A percentile compares a stretch with the other conserved stretches of the same genome.
Conservation (phyloP, 2,329 filamentous ascomycete species). For the Daldinia sp. region DNA sequence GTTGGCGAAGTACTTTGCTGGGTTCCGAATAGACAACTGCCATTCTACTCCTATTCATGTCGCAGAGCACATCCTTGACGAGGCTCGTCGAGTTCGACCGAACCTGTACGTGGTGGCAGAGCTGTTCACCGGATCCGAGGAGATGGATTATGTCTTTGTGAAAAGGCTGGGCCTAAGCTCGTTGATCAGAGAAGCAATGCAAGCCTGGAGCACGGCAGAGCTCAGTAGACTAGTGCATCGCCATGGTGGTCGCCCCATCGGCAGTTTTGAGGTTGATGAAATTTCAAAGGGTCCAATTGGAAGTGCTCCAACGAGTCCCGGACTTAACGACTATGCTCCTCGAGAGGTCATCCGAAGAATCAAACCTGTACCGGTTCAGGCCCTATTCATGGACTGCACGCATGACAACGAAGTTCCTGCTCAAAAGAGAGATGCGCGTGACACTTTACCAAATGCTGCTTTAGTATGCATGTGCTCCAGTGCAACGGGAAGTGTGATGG, state of each 20-base stretch:
- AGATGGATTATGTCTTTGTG: conserved; percentile 96
- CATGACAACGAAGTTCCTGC: conserved; percentile 98
- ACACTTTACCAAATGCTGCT: conserved; percentile 93
- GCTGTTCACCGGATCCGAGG: conserved; percentile 93
- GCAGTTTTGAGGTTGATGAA: conserved; percentile 96
- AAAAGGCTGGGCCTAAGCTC: conserved; percentile 91
- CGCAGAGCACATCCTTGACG: conserved; percentile 92
- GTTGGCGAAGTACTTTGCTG: conserved; percentile 94
- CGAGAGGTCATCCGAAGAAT: conserved; percentile 82
- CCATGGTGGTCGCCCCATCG: conserved; percentile 93
- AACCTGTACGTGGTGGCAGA: conserved; percentile 94
- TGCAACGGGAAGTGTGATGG: conserved; percentile 95
- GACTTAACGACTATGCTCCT: conserved; percentile 53
- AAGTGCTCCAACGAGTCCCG: conserved; percentile 51
- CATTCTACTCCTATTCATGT: conserved; percentile 96
- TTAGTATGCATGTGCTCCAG: conserved; percentile 96
- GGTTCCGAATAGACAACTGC: conserved; percentile 97
- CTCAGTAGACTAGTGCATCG: conserved; percentile 92
- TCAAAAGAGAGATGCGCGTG: conserved; percentile 92
- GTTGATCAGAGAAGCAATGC: conserved; percentile 97
- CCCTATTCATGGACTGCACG: conserved; percentile 98
- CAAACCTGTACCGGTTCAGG: conserved; percentile 88
- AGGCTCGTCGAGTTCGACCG: conserved; percentile 88
- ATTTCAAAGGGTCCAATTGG: conserved; percentile 68
- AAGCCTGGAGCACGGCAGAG: conserved; percentile 95